A percentile compares a stretch with the other conserved stretches of the same genome.
These are phyloP conservation scores for Cercophora sp. DNA, from an alignment of 495 filamentous ascomycete species.

Conservation along the genomic window DNA sequence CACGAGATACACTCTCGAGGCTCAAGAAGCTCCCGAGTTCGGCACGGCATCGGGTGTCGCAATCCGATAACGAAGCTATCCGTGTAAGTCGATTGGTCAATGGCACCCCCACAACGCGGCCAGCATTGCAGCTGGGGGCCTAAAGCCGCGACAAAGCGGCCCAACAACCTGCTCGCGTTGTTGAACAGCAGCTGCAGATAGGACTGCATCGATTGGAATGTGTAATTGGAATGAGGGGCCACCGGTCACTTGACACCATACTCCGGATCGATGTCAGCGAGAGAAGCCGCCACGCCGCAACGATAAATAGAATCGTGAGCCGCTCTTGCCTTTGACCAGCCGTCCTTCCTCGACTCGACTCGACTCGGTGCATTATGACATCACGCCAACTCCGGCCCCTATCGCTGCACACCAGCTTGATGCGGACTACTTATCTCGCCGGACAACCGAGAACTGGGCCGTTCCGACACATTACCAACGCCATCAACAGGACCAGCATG, in stretches of 20 bases:
- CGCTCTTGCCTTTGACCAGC: neutral
- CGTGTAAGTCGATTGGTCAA: conserved; percentile 21
- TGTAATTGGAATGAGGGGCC: conserved; percentile 2
- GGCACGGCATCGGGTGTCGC: neutral
- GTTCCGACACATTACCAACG: too few relatives aligned
- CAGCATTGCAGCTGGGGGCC: neutral
- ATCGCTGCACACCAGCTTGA: conserved; percentile 18
- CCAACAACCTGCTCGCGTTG: conserved; percentile 4
- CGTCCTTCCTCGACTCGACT: neutral
- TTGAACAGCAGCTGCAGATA: too few relatives aligned
- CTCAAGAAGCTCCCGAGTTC: too few relatives aligned
- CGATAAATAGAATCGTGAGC: neutral
- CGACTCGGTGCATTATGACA: conserved; percentile 17
- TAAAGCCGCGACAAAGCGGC: conserved; percentile 31
- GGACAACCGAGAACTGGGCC: conserved; percentile 14
- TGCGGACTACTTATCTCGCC: conserved; percentile 15
- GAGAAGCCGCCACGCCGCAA: neutral
- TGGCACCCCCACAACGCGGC: conserved; percentile 10
- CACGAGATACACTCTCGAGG: too few relatives aligned
- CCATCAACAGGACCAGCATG: conserved; percentile 13
- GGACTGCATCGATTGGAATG: neutral
- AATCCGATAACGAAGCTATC: too few relatives aligned
- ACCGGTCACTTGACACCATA: conserved; percentile 2
- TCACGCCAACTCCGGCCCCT: conserved; percentile 17
- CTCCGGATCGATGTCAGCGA: neutral